Evolutionary conservation across 225 moss, liverwort and hornwort genomes (phyloP).

Genomic region (Sphagnum contortum): DNA sequence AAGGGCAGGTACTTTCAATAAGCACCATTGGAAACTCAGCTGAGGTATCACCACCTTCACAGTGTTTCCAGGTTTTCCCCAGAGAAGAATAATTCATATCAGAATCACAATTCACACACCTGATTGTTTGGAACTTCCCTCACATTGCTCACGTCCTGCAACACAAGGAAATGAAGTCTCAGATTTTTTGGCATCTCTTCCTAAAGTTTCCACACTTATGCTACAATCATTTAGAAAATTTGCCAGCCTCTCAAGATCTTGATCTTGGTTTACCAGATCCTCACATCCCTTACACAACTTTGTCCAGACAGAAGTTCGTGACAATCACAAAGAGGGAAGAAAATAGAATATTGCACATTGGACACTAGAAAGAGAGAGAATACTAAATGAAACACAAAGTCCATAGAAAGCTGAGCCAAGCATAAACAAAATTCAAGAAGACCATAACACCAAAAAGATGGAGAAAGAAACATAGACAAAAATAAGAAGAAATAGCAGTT

Average conservation of each 20-base stretch:
- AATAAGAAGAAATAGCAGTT: not conserved
- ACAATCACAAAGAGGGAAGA: no score
- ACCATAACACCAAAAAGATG: no score
- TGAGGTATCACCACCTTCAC: not conserved
- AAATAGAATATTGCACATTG: no score
- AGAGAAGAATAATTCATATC: no score
- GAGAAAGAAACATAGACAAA: not conserved
- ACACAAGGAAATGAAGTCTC: not conserved
- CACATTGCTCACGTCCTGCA: constrained; percentile 74
- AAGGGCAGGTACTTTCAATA: not conserved
- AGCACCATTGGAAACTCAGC: not conserved
- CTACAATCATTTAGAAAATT: not conserved
- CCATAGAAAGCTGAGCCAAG: no score
- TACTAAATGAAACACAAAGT: no score
- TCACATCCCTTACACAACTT: no score
- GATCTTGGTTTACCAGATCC: no score
- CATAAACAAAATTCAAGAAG: no score
- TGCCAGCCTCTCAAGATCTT: not conserved
- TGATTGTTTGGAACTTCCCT: constrained; percentile 90
- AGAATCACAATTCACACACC: constrained; percentile 13
- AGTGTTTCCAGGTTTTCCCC: not conserved
- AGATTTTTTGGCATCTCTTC: not conserved
- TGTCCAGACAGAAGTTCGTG: no score
- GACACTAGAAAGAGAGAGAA: no score
- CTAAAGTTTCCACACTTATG: not conserved